Percentiles rank a stretch among this genome's conserved stretches.
Evolutionary conservation across 2,329 filamentous ascomycete species (phyloP).

Genomic region (Ophioceras dolichostomum): DNA sequence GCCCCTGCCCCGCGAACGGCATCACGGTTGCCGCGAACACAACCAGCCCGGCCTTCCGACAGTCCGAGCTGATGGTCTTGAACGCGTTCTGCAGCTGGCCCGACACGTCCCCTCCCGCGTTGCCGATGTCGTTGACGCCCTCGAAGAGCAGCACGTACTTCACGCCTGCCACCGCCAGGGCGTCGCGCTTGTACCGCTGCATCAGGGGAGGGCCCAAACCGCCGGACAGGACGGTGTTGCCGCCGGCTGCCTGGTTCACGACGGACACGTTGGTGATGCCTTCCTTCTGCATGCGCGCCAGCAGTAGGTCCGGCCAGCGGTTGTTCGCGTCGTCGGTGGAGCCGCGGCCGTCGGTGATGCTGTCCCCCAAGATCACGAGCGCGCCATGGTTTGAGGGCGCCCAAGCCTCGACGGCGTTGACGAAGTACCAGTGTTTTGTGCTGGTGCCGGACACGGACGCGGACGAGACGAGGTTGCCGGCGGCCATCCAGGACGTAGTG

Average conservation of each 20-base stretch:
- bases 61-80: conserved; percentile 40
- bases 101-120: conserved; percentile 25
- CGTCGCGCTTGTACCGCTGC: conserved; percentile 50
- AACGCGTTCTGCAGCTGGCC: conserved; percentile 41
- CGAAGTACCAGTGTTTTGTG: conserved; percentile 43
- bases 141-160: conserved; percentile 54
- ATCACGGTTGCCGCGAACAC: conserved; percentile 56
- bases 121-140: conserved; percentile 58
- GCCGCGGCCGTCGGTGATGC: conserved; percentile 52
- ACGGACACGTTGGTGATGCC: conserved; percentile 38
- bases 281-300: conserved; percentile 33
- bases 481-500: conserved; percentile 46
- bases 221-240: conserved; percentile 51
- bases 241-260: conserved; percentile 55
- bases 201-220: conserved; percentile 50
- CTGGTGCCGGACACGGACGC: conserved; percentile 28
- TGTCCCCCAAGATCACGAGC: conserved; percentile 50
- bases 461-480: conserved; percentile 41
- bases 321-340: conserved; percentile 46
- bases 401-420: conserved; percentile 45
- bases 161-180: conserved; percentile 43
- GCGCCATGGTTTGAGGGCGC: conserved; percentile 24
- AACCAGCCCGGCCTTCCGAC: conserved; percentile 39
- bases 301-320: conserved; percentile 21
- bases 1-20: conserved; percentile 39